Evolutionary conservation across 2,329 filamentous ascomycete genomes (phyloP), one percentile per base, ranked within the genome.

Genomic region (Microdochium bolleyi): DNA sequence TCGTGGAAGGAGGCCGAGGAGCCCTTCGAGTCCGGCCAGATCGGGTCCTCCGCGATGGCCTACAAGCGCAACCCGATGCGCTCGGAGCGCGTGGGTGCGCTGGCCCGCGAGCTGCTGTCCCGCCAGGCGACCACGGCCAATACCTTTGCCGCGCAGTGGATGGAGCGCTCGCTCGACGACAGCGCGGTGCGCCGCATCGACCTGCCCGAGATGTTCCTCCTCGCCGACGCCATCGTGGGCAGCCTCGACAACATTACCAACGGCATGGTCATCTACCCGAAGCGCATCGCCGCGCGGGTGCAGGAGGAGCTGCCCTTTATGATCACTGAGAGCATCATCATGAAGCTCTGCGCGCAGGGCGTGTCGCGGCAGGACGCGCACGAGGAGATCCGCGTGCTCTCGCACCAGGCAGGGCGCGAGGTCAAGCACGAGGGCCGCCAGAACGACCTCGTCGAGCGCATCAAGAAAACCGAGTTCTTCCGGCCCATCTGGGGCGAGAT

Each of bases 1-100:
- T 76, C 79, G 62, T 79, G 84, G 71, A 95, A 96, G 76, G 89
- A 95, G 69, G 75, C 94, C 54, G 91, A 95, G 64, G 84, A 87
- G 67, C 83, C 83, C 2, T 85, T 87, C 62, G 85, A 88, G 68
- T 81, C 81, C 60, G 81, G 84, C 58, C 85, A 88, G 66, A 86
- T 86, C 57, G 83, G 83, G 19, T 79, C 74, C 53, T 80, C 75
- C 49, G 82, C 81, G 50, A 74, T 75, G 70, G 83, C 84, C 2
- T 87, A 86, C 73, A 87, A 87, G 73, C 77, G 82, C 50, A 77
- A 77, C 59, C 74, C 74, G 19, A 76, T 77, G 74, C 69, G 76
- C 21, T 65, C 60, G 16, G 68, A 70, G 53, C 59, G 68, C 49
- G 63, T 69, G 37, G 67, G 58, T 52, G 61, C 58, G 10, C 58